Percentiles rank a stretch among this genome's conserved stretches.
Conservation (phyloP, 768 basidiomycete species). For the Vararia minispora region DNA sequence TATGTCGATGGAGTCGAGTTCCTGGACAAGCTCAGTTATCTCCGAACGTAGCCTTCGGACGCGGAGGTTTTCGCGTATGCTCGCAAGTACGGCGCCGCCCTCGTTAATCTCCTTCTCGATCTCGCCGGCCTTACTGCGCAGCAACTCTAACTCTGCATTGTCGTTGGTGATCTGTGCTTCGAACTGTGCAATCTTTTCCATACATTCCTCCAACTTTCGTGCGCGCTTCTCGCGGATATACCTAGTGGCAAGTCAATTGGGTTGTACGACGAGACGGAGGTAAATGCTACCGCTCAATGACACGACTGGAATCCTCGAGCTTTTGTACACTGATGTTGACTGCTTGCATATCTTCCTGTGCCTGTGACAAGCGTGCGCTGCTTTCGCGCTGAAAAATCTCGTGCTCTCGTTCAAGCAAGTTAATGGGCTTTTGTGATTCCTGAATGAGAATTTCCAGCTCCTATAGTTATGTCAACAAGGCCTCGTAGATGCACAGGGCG, state of each 20-base stretch:
- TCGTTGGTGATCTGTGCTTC: conserved; percentile 35
- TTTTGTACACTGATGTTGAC: conserved; percentile 54
- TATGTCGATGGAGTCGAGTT: conserved; percentile 72
- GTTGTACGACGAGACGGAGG: not conserved
- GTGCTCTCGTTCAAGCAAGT: conserved; percentile 46
- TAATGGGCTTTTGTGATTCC: conserved; percentile 55
- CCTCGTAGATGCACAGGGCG: too few relatives aligned
- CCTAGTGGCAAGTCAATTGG: conserved; percentile 26
- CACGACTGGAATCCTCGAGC: conserved; percentile 47
- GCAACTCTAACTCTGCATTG: conserved; percentile 27
- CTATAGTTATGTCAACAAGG: too few relatives aligned
- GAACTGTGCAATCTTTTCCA: conserved; percentile 37
- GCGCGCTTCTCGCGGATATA: conserved; percentile 64
- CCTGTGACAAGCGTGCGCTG: conserved; percentile 35
- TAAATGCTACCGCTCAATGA: conserved; percentile 48
- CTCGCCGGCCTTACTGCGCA: conserved; percentile 34
- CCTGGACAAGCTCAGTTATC: conserved; percentile 51
- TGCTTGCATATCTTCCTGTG: conserved; percentile 49
- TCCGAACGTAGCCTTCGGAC: conserved; percentile 58
- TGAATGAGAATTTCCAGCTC: conserved; percentile 50
- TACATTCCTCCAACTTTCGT: conserved; percentile 47
- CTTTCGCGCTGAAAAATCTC: conserved; percentile 38
- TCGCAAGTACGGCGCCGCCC: conserved; percentile 55
- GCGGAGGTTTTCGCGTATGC: conserved; percentile 75
- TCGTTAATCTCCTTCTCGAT: conserved; percentile 76